These are phyloP conservation scores for Calonectria naviculata DNA, from an alignment of 2,329 filamentous ascomycete species.

Conservation along the genomic window DNA sequence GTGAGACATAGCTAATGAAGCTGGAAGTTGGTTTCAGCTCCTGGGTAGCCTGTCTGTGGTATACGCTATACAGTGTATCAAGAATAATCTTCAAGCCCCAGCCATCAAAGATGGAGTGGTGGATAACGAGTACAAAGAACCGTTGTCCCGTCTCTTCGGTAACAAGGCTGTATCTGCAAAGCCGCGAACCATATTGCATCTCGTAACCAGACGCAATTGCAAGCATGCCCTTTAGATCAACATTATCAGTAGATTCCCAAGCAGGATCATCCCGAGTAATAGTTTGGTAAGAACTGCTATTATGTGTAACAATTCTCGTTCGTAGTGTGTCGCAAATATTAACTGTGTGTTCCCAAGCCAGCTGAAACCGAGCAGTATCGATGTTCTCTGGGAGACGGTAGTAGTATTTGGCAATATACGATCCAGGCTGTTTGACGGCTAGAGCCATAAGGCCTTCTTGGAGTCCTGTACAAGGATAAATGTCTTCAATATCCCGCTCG, in stretches of 20 bases:
- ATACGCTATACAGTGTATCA: background rate
- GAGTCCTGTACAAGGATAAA: conserved; percentile 10
- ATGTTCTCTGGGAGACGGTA: background rate
- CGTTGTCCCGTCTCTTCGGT: conserved; percentile 1
- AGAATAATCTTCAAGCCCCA: conserved; percentile 27
- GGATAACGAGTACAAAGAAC: conserved; percentile 27
- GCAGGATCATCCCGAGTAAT: background rate
- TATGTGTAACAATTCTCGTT: conserved; percentile 2
- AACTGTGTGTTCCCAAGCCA: background rate
- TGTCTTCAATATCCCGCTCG: background rate
- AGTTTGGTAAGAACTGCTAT: background rate
- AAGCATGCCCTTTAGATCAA: background rate
- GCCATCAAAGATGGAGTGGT: conserved; percentile 39
- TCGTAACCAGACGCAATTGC: background rate
- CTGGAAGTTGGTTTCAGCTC: background rate
- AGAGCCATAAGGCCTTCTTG: conserved; percentile 14
- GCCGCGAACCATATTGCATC: conserved; percentile 11
- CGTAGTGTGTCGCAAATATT: conserved; percentile 12
- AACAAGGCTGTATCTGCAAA: conserved; percentile 1
- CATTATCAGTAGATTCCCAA: conserved; percentile 3
- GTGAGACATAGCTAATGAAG: conserved; percentile 1
- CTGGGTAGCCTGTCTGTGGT: background rate
- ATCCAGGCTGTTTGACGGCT: conserved; percentile 11
- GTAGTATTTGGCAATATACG: conserved; percentile 8
- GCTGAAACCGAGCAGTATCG: background rate